Conservation (phyloP, 2,329 filamentous ascomycete genomes). For the Coniochaeta sp. region DNA sequence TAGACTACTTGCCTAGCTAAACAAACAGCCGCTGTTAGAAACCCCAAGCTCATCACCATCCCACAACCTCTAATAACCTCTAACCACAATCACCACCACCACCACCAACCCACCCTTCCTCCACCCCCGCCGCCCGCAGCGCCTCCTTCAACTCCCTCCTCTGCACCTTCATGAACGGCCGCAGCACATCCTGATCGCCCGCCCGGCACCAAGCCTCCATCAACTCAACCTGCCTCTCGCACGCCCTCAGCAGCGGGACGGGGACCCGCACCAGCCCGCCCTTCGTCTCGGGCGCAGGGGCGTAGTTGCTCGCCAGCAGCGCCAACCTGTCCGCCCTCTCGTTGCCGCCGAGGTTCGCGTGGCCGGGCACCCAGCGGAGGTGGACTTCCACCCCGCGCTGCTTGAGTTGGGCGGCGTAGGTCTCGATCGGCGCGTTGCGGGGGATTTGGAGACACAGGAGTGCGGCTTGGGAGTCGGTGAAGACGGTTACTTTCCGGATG, state of each 20-base stretch:
- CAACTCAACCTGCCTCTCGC: not conserved
- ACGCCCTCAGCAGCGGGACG: not conserved
- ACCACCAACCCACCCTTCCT: not conserved
- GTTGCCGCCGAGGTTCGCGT: not conserved
- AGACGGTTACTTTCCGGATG: conserved; percentile 2
- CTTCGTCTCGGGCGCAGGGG: not conserved
- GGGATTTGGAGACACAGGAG: not conserved
- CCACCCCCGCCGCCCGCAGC: not conserved
- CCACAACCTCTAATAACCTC: too few species aligned
- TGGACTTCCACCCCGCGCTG: not conserved
- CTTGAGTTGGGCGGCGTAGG: not conserved
- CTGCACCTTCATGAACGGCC: not conserved
- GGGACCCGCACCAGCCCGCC: not conserved
- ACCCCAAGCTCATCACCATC: too few species aligned
- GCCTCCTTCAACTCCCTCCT: not conserved
- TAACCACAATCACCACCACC: too few species aligned
- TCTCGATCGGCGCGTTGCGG: not conserved
- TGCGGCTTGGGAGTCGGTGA: not conserved
- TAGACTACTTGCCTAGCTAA: too few species aligned
- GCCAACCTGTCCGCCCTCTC: not conserved
- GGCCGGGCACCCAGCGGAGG: not conserved
- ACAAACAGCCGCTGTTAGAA: too few species aligned
- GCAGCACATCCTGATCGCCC: not conserved
- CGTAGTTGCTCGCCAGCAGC: not conserved
- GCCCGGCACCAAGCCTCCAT: not conserved